Evolutionary conservation across 129 eudicot species (phyloP).

Genomic region (Chrysanthemum seticuspe): DNA sequence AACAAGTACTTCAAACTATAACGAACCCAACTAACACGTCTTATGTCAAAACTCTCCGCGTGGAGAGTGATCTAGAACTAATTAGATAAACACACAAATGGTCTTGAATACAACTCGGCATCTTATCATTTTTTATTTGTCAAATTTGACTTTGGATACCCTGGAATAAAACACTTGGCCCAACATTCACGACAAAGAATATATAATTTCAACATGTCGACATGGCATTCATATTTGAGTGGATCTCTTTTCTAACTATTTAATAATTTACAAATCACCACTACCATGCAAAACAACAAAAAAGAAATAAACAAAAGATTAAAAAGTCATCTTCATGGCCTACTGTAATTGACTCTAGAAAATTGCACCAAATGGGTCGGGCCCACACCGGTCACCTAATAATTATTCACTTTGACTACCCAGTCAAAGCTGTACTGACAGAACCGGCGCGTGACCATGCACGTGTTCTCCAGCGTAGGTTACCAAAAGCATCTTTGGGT

Average conservation of each 20-base stretch:
- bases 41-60: too few species aligned
- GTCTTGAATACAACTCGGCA: too few species aligned
- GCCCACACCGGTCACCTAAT: slow-evolving; percentile 13
- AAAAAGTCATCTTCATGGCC: slow-evolving; percentile 19
- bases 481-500: slow-evolving; percentile 69
- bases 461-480: slow-evolving; percentile 84
- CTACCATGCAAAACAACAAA: slow-evolving; percentile 14
- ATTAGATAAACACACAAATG: too few species aligned
- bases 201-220: background rate
- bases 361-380: background rate
- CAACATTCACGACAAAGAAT: slow-evolving; percentile 12
- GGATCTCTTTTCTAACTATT: slow-evolving; percentile 16
- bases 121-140: background rate
- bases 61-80: too few species aligned
- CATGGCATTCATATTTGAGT: slow-evolving; percentile 13
- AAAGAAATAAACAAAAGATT: background rate
- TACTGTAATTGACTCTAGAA: slow-evolving; percentile 33
- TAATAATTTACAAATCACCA: slow-evolving; percentile 27
- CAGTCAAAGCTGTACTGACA: slow-evolving; percentile 39
- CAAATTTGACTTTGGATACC: slow-evolving; percentile 27
- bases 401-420: slow-evolving; percentile 32
- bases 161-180: slow-evolving; percentile 7
- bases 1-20: too few species aligned
- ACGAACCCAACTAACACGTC: too few species aligned
- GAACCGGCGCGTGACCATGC: slow-evolving; percentile 42